Conservation (phyloP, 805 yeast genomes). For the Ogataea pignaliae region DNA sequence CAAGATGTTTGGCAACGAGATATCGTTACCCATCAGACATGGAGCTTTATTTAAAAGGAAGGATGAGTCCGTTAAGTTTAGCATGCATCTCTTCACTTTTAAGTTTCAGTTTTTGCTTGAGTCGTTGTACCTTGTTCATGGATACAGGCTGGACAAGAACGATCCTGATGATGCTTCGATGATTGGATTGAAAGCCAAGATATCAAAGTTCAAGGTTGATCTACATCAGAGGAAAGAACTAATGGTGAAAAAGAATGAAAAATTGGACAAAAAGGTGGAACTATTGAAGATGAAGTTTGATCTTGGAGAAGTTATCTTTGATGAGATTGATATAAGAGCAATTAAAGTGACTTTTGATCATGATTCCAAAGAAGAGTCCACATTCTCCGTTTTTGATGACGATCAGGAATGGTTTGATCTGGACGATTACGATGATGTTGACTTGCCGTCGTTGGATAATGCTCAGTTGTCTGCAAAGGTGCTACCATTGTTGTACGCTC, state of each 20-base stretch:
- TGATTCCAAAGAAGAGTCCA: constrained; percentile 3
- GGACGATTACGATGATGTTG: constrained; percentile 58
- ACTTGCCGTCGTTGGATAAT: constrained; percentile 34
- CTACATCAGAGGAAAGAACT: constrained; percentile 57
- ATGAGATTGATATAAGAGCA: constrained; percentile 56
- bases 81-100: constrained; percentile 66
- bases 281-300: constrained; percentile 58
- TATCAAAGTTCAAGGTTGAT: constrained; percentile 51
- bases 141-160: constrained; percentile 47
- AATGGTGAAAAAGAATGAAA: constrained; percentile 42
- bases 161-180: constrained; percentile 39
- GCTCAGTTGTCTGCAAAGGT: constrained; percentile 41
- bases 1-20: constrained; percentile 70
- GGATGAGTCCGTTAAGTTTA: constrained; percentile 60
- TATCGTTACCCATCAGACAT: constrained; percentile 69
- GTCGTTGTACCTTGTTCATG: constrained; percentile 70
- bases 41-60: constrained; percentile 64
- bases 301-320: constrained; percentile 52
- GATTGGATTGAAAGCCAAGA: constrained; percentile 65
- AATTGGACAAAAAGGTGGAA: constrained; percentile 42
- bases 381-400: constrained; percentile 41
- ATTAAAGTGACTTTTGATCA: constrained; percentile 40
- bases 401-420: constrained; percentile 60
- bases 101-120: constrained; percentile 69
- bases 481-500: constrained; percentile 62